A percentile compares a stretch with the other conserved stretches of the same genome.
Conservation (phyloP, 169 alveolate species). For the Cryptosporidium bovis region DNA sequence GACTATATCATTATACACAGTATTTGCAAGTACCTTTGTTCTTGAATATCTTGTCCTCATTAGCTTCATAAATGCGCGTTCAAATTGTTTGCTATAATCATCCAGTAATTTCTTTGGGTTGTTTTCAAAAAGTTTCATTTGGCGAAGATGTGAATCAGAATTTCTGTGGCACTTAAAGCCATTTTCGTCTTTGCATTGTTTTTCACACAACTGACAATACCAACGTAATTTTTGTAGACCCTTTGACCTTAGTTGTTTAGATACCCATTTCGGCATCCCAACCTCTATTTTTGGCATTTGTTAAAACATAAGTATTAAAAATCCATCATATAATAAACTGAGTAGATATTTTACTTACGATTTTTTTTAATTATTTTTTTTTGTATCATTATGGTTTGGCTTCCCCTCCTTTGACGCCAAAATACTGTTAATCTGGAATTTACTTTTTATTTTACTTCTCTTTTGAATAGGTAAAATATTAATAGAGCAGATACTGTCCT, state of each 20-base stretch:
- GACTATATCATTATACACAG: slow-evolving; percentile 90
- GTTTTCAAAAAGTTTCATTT: slow-evolving; percentile 92
- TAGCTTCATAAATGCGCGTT: slow-evolving; percentile 88
- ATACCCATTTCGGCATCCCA: slow-evolving; percentile 94
- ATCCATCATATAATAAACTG: neutral
- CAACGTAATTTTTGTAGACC: slow-evolving; percentile 94
- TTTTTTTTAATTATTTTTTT: too few relatives aligned
- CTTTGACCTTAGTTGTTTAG: slow-evolving; percentile 93
- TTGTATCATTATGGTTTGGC: too few relatives aligned
- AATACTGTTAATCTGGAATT: neutral
- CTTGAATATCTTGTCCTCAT: slow-evolving; percentile 88
- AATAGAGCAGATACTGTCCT: too few relatives aligned
- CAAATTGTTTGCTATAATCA: slow-evolving; percentile 91
- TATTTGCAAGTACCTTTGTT: slow-evolving; percentile 87
- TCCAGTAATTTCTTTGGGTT: slow-evolving; percentile 91
- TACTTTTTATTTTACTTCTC: too few relatives aligned
- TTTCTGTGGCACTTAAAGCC: slow-evolving; percentile 94
- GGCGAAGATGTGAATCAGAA: slow-evolving; percentile 93
- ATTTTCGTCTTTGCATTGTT: slow-evolving; percentile 95
- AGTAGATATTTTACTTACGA: neutral
- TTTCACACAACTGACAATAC: slow-evolving; percentile 96
- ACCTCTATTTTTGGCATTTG: slow-evolving; percentile 90
- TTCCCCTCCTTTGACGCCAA: neutral
- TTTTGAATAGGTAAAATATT: too few relatives aligned
- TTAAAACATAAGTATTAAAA: neutral